phyloP scores from a whole-genome alignment of 305 asterid genomes.

The Fraxinus latifolia region DNA sequence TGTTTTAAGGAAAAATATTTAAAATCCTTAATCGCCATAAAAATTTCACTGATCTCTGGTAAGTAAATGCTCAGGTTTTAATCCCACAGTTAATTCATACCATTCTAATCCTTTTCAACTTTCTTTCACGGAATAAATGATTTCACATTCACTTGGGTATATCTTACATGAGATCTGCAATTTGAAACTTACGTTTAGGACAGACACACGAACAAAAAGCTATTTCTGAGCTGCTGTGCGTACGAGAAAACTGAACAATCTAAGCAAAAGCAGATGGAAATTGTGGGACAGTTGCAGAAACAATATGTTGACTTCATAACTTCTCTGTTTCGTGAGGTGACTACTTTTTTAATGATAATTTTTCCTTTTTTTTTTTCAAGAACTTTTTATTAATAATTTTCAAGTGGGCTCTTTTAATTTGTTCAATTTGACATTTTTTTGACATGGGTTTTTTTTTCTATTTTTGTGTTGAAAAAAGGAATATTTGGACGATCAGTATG shows the following conservation, averaged over 20 bases:
- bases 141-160: background rate
- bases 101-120: background rate
- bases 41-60: background rate
- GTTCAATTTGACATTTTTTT: conserved; percentile 12
- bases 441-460: background rate
- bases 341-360: background rate
- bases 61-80: conserved; percentile 13
- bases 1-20: background rate
- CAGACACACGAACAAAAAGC: background rate
- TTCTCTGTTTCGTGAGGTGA: conserved; percentile 55
- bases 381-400: background rate
- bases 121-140: background rate
- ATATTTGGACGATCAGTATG: conserved; percentile 62
- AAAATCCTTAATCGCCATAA: background rate
- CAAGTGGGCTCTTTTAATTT: background rate
- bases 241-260: conserved; percentile 5
- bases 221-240: conserved; percentile 15
- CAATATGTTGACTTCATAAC: conserved; percentile 48
- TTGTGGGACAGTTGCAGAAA: conserved; percentile 53
- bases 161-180: conserved; percentile 26
- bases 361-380: background rate
- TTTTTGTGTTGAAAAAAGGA: conserved; percentile 31
- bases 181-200: background rate
- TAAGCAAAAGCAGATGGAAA: conserved; percentile 39
- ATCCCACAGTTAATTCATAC: conserved; percentile 18